A percentile compares a stretch with the other conserved stretches of the same genome.
Conservation (phyloP, 2,329 filamentous ascomycete species). For the Hypomyces perniciosus region DNA sequence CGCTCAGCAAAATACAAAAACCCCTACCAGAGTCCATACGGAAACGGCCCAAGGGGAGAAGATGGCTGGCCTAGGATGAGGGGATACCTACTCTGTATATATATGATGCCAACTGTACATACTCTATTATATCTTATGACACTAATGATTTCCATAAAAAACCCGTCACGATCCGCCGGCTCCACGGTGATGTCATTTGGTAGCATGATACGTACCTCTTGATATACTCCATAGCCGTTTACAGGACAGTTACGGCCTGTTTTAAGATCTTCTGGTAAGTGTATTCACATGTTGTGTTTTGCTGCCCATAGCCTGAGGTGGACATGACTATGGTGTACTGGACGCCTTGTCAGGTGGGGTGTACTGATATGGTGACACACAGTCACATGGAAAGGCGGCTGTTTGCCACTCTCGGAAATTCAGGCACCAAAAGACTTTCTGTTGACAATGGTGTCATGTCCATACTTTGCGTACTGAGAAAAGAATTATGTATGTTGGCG, state of each 20-base stretch:
- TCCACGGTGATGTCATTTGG: slow-evolving; percentile 10
- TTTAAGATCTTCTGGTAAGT: neutral
- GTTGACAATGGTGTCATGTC: no score
- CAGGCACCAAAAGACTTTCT: no score
- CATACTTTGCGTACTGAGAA: no score
- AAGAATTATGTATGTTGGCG: no score
- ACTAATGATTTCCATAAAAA: slow-evolving; percentile 21
- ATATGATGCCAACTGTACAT: slow-evolving; percentile 33
- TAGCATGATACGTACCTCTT: neutral
- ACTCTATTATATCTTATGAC: slow-evolving; percentile 30
- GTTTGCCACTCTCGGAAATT: no score
- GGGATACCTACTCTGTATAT: slow-evolving; percentile 34
- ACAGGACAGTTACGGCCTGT: neutral
- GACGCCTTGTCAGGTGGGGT: no score
- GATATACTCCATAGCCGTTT: no score
- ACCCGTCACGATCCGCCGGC: neutral
- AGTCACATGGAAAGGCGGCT: no score
- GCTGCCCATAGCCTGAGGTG: no score
- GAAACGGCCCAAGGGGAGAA: slow-evolving; percentile 36
- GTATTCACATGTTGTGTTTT: neutral
- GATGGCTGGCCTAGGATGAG: slow-evolving; percentile 34
- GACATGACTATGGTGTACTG: no score
- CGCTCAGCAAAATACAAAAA: slow-evolving; percentile 44
- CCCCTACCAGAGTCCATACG: slow-evolving; percentile 34
- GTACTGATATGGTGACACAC: no score